phyloP scores from a whole-genome alignment of 2,329 filamentous ascomycete genomes.

The Paraphoma chrysanthemicola region DNA sequence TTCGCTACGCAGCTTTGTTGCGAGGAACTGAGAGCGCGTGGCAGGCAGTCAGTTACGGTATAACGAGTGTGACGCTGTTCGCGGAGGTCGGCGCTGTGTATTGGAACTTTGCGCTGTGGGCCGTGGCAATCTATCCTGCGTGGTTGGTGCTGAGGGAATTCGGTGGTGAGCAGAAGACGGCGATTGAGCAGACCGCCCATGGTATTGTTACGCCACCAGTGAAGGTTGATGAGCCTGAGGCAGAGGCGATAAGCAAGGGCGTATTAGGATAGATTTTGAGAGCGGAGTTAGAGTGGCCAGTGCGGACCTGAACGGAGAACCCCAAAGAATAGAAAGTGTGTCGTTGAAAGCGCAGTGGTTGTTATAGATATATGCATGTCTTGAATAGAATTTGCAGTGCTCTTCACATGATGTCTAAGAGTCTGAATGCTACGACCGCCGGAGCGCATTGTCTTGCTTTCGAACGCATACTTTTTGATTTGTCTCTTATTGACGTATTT shows the following conservation, averaged over 20 bases:
- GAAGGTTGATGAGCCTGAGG: slow-evolving; percentile 11
- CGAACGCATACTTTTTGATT: not conserved
- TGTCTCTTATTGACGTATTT: not conserved
- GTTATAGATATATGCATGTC: too few species aligned
- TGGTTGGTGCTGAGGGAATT: slow-evolving; percentile 71
- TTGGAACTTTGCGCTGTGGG: slow-evolving; percentile 75
- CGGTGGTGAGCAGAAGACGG: slow-evolving; percentile 42
- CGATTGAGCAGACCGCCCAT: slow-evolving; percentile 17
- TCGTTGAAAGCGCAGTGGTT: too few species aligned
- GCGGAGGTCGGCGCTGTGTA: slow-evolving; percentile 72
- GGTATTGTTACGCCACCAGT: slow-evolving; percentile 6
- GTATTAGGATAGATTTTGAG: slow-evolving; percentile 1
- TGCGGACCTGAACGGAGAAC: too few species aligned
- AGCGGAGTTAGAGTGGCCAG: too few species aligned
- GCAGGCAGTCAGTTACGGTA: slow-evolving; percentile 75
- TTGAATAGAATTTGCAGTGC: too few species aligned
- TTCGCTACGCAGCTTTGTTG: slow-evolving; percentile 72
- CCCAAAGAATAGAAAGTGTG: too few species aligned
- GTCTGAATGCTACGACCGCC: too few species aligned
- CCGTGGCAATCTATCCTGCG: slow-evolving; percentile 66
- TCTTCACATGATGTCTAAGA: too few species aligned
- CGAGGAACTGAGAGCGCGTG: slow-evolving; percentile 75
- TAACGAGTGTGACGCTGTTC: slow-evolving; percentile 68
- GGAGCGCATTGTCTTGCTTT: too few species aligned
- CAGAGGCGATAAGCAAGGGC: slow-evolving; percentile 1